Evolutionary conservation across 805 yeast species (phyloP).

Genomic region (Komagataella pseudopastoris): DNA sequence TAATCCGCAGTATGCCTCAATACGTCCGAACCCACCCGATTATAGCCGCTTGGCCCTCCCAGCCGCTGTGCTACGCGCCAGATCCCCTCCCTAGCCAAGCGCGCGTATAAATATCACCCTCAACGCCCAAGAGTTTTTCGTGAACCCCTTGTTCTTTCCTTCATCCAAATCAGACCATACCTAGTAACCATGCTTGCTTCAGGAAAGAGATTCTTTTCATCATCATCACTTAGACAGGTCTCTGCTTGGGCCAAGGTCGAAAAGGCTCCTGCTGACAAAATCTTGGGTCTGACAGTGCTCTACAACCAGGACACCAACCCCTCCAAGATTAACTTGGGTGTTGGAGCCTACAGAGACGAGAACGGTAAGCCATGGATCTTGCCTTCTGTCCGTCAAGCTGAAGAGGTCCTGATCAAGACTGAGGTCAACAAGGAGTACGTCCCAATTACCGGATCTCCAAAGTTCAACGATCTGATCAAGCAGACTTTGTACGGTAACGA

Average conservation of each 20-base stretch:
- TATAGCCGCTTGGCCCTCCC: background rate
- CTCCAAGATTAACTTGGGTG: conserved; percentile 50
- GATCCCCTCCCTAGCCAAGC: background rate
- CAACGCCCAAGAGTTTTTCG: background rate
- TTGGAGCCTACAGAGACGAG: conserved; percentile 90
- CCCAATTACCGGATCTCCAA: conserved; percentile 69
- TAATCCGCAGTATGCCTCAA: background rate
- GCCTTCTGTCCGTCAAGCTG: conserved; percentile 63
- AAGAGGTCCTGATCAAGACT: conserved; percentile 27
- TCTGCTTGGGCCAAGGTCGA: conserved; percentile 16
- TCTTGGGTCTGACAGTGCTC: conserved; percentile 65
- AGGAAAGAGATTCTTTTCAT: conserved; percentile 72
- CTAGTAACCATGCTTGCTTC: conserved; percentile 34
- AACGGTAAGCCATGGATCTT: conserved; percentile 81
- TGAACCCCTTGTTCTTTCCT: conserved; percentile 53
- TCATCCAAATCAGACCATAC: conserved; percentile 39
- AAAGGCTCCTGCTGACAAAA: conserved; percentile 75
- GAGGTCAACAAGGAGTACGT: conserved; percentile 72
- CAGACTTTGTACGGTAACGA: conserved; percentile 62
- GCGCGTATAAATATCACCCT: background rate
- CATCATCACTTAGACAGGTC: conserved; percentile 9
- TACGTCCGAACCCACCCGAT: background rate
- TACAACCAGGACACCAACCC: conserved; percentile 54
- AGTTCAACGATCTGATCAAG: conserved; percentile 54
- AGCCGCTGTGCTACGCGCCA: background rate